Evolutionary conservation across 2,329 filamentous ascomycete genomes (phyloP), one percentile per base, ranked within the genome.

Genomic region (Cladosporium sp.): DNA sequence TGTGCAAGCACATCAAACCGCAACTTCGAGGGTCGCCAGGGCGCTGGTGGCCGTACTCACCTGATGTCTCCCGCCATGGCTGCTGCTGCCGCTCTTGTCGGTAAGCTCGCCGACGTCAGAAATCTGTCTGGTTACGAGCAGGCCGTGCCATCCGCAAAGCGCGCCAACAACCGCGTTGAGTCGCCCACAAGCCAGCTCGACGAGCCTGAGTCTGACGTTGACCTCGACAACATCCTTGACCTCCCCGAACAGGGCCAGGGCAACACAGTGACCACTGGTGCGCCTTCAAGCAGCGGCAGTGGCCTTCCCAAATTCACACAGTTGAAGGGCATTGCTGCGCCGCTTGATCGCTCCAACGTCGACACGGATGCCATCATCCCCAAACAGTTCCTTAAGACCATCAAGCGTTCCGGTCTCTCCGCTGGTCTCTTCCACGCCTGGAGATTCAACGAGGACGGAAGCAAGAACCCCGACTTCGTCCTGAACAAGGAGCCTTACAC

Each of bases 351-450:
- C 74, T 85, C 90, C 71, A 99, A 99, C 78, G 89, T 97, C 73
- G 95, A 99, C 82, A 99, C 95, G n/a, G 95, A 99, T 75, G 94
- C 94, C 76, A 97, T 98, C 80, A 99, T 99, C 72, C 95, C 95
- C 70, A 99, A 99, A 82, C 95, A 99, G 79, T 99, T 98, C 83
- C 87, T 99, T 70, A 99, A 98, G 84, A 99, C 95, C 49, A 98
- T 98, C 82, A 98, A 98, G 86, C 92, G 95, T 67, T 96, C 94
- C 1, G 95, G 95, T 70, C 90, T 99, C 11, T 93, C 93, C 66
- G 86, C 83, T 28, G 94, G 94, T 47, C 87, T 96, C 62, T 99
- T 99, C 85, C 87, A 93, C 78, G 89, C 87, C 69, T 89, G 92
- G 80, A 89, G 95, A 64, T 97, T 88, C 81, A 87, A 90, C 71